These are phyloP conservation scores for Kazachstania viticola DNA, from an alignment of 805 yeast species.

Conservation along the genomic window DNA sequence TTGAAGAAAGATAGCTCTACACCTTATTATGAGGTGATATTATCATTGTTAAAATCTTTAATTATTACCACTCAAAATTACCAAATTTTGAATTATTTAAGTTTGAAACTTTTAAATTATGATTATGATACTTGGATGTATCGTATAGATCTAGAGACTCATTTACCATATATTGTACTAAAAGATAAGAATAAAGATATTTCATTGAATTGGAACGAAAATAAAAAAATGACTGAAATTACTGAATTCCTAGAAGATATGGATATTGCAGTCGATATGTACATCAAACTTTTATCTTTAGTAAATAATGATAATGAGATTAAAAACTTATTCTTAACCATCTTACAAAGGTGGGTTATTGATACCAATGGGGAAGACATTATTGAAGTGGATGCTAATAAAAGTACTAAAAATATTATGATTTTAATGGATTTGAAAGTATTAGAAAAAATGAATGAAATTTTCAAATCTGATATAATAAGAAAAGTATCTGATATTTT, in stretches of 20 bases:
- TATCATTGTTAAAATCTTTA: conserved; percentile 26
- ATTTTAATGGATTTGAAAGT: conserved; percentile 50
- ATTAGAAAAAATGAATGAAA: conserved; percentile 47
- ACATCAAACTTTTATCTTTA: conserved; percentile 35
- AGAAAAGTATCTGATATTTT: conserved; percentile 44
- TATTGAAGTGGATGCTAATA: not conserved
- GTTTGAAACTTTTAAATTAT: conserved; percentile 23
- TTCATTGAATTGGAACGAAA: not conserved
- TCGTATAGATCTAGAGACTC: conserved; percentile 26
- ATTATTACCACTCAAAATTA: conserved; percentile 22
- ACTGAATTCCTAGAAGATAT: conserved; percentile 31
- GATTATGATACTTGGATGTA: conserved; percentile 29
- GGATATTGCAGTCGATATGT: conserved; percentile 33
- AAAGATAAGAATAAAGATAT: not conserved
- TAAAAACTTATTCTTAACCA: conserved; percentile 35
- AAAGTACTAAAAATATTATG: conserved; percentile 35
- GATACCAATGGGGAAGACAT: conserved; percentile 1
- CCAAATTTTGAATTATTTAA: conserved; percentile 16
- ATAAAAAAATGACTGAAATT: conserved; percentile 5
- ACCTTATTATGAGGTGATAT: conserved; percentile 23
- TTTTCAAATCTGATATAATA: conserved; percentile 40
- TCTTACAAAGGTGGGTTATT: conserved; percentile 53
- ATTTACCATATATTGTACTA: conserved; percentile 24
- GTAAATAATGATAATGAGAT: conserved; percentile 36
- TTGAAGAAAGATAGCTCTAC: conserved; percentile 3